Evolutionary conservation across 352 stramenopile species (phyloP).

Genomic region (Globisporangium cylindrosporum): DNA sequence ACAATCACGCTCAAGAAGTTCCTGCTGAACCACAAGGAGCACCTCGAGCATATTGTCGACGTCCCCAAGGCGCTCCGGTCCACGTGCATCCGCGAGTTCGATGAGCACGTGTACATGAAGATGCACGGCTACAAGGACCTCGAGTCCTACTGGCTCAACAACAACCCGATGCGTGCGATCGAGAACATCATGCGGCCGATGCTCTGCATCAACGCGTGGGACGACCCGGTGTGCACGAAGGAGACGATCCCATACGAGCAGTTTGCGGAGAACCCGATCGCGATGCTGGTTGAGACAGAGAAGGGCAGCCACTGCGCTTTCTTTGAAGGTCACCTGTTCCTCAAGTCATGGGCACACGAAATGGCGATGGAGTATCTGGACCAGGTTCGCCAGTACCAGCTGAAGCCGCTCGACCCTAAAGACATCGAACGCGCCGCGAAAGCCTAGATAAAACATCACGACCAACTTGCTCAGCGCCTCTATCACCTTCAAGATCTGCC

Average conservation of each 20-base stretch:
- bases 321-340: slow-evolving; percentile 51
- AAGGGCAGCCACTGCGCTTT: slow-evolving; percentile 77
- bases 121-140: slow-evolving; percentile 71
- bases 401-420: background rate
- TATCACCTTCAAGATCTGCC: background rate
- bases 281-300: slow-evolving; percentile 54
- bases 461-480: background rate
- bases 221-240: slow-evolving; percentile 75
- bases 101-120: slow-evolving; percentile 76
- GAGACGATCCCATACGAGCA: slow-evolving; percentile 64
- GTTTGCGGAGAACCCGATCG: slow-evolving; percentile 45
- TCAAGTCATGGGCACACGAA: slow-evolving; percentile 66
- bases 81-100: slow-evolving; percentile 62
- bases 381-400: slow-evolving; percentile 40
- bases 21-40: slow-evolving; percentile 41
- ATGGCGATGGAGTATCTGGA: slow-evolving; percentile 62
- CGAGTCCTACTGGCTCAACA: slow-evolving; percentile 67
- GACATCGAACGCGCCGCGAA: background rate
- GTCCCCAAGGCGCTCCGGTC: slow-evolving; percentile 38
- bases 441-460: background rate
- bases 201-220: slow-evolving; percentile 72
- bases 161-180: slow-evolving; percentile 74
- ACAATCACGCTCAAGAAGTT: slow-evolving; percentile 70
- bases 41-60: slow-evolving; percentile 48
- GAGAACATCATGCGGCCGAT: slow-evolving; percentile 51